Percentiles rank a stretch among this genome's conserved stretches.
Conservation (phyloP, 176 grass and related monocot species). For the Melocanna baccifera region DNA sequence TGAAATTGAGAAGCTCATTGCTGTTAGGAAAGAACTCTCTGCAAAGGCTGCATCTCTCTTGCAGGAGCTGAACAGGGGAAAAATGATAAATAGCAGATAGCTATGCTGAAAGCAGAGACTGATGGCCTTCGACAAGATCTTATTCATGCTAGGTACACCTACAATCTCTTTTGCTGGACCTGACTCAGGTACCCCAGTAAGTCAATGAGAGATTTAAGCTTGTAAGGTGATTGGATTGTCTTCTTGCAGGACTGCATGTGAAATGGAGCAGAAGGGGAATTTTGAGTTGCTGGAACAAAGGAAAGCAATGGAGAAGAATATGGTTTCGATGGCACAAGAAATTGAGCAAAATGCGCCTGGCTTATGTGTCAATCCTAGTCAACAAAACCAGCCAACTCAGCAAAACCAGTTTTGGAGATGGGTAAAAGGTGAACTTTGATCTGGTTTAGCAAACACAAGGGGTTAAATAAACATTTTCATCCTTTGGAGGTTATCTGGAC, state of each 20-base stretch:
- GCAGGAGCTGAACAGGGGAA: slow-evolving; percentile 48
- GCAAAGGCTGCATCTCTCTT: slow-evolving; percentile 48
- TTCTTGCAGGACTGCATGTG: slow-evolving; percentile 46
- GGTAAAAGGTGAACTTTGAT: too few relatives aligned
- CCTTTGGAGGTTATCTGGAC: too few relatives aligned
- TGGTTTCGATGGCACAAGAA: slow-evolving; percentile 65
- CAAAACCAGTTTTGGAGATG: too few relatives aligned
- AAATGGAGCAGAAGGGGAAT: slow-evolving; percentile 58
- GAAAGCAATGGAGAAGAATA: slow-evolving; percentile 72
- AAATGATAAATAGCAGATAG: slow-evolving; percentile 49
- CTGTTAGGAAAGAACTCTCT: slow-evolving; percentile 53
- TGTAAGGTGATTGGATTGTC: slow-evolving; percentile 16
- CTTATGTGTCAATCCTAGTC: too few relatives aligned
- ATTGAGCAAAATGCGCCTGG: slow-evolving; percentile 64
- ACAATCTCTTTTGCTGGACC: slow-evolving; percentile 17
- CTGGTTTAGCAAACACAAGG: too few relatives aligned
- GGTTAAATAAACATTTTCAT: too few relatives aligned
- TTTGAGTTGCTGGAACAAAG: slow-evolving; percentile 72
- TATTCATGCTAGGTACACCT: slow-evolving; percentile 45
- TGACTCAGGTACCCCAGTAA: neutral
- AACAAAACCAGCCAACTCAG: too few relatives aligned
- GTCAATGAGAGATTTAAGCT: neutral
- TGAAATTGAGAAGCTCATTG: slow-evolving; percentile 54
- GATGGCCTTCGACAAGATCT: slow-evolving; percentile 55
- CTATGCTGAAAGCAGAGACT: slow-evolving; percentile 50